Percentiles rank a stretch among this genome's conserved stretches.
Conservation (phyloP, 345 rosid genomes). For the Acer saccharum region DNA sequence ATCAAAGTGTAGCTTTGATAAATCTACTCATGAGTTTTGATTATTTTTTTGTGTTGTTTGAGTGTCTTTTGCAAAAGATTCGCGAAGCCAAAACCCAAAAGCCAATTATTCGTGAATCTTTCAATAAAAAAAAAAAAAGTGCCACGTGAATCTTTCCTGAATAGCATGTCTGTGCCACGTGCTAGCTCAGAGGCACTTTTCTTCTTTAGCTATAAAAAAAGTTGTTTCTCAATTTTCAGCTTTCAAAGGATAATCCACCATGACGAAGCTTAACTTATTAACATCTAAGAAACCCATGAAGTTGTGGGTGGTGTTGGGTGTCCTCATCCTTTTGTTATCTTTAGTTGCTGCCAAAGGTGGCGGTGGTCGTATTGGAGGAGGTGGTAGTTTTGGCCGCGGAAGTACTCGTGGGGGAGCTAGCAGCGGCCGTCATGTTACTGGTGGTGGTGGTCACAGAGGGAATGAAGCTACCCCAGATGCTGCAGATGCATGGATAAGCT, state of each 20-base stretch:
- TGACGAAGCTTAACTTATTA: neutral
- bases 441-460: neutral
- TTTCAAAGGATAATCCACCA: neutral
- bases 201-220: no score
- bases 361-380: neutral
- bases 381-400: neutral
- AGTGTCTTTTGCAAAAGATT: no score
- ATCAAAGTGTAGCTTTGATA: no score
- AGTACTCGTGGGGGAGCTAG: neutral
- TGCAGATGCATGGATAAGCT: neutral
- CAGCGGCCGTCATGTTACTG: neutral
- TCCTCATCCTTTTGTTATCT: neutral
- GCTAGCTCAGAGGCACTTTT: no score
- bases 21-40: no score
- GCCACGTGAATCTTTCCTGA: no score
- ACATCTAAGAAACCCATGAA: neutral
- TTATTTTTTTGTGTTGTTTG: no score
- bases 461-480: neutral
- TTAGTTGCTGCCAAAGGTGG: slow-evolving; percentile 5
- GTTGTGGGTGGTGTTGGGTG: neutral
- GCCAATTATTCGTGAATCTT: no score
- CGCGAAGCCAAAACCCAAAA: no score
- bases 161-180: no score
- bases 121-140: no score
- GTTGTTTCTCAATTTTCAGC: no score